Evolutionary conservation across 108 stramenopile species (phyloP), one percentile per base, ranked within the genome.

Genomic region (Cyclotella kingstonii): DNA sequence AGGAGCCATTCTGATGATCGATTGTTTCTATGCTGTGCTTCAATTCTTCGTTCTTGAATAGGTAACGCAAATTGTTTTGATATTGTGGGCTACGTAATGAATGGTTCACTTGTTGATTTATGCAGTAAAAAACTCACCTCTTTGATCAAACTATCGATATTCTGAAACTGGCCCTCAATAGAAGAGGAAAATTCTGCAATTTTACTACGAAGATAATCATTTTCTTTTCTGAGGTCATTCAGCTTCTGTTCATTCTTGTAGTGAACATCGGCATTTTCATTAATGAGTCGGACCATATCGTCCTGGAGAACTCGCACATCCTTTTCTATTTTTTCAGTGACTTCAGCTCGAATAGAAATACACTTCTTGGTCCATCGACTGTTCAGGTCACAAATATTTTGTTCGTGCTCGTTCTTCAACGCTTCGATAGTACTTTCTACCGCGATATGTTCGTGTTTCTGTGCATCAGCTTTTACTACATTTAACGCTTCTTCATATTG

Each of bases 21-120:
- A 60, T 35, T 11, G 10, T 60, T 12, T 45, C 52, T 4, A 61
- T 2, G 14, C 47, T 39, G 26, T 34, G 58, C 43, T 48, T 66
- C 55, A 74, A 34, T 26, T 66, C 35, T 34, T 54, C 31, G 45
- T 74, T 74, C 65, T 61, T 29, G 30, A n/a, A n/a, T n/a, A n/a
- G n/a, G 30, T 30, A 53, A 21, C 27, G 29, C n/a, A n/a, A n/a
- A n/a, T n/a, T n/a, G n/a, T n/a, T n/a, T n/a, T n/a, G n/a, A n/a
- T n/a, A n/a, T n/a, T n/a, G n/a, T n/a, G n/a, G n/a, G n/a, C n/a
- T n/a, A n/a, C n/a, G n/a, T n/a, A n/a, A n/a, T n/a, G n/a, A n/a
- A n/a, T n/a, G n/a, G n/a, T n/a, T n/a, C n/a, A n/a, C n/a, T n/a
- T n/a, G n/a, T n/a, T n/a, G n/a, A n/a, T n/a, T n/a, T n/a, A n/a